These are phyloP conservation scores for Talaromyces nanjingensis DNA, from an alignment of 495 filamentous ascomycete genomes.

Conservation along the genomic window DNA sequence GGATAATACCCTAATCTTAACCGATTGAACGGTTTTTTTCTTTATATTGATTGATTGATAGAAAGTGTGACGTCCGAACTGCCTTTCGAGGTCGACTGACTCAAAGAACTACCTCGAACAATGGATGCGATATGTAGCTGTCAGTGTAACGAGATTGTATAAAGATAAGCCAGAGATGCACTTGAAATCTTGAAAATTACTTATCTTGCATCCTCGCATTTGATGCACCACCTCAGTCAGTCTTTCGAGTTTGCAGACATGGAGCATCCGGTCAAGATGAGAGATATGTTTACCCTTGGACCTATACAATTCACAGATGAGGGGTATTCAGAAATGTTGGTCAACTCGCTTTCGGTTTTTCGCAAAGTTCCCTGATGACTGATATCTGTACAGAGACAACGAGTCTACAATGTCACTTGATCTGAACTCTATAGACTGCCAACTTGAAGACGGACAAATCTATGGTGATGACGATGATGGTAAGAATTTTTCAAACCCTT, in stretches of 20 bases:
- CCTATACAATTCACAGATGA: background rate
- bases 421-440: background rate
- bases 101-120: background rate
- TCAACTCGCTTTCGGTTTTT: background rate
- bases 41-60: background rate
- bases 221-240: background rate
- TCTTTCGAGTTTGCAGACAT: background rate
- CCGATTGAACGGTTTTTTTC: background rate
- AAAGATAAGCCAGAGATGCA: background rate
- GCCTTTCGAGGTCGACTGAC: background rate
- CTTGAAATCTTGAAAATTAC: background rate
- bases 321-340: conserved; percentile 1
- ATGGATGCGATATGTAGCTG: background rate
- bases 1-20: background rate
- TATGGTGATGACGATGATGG: background rate
- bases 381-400: background rate
- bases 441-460: background rate
- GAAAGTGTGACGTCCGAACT: background rate
- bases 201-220: background rate
- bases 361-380: background rate
- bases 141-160: background rate
- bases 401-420: conserved; percentile 5
- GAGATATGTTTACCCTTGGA: background rate
- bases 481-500: background rate
- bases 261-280: background rate